Evolutionary conservation across 768 basidiomycete species (phyloP), one percentile per base, ranked within the genome.

Genomic region (Trametes elegans): DNA sequence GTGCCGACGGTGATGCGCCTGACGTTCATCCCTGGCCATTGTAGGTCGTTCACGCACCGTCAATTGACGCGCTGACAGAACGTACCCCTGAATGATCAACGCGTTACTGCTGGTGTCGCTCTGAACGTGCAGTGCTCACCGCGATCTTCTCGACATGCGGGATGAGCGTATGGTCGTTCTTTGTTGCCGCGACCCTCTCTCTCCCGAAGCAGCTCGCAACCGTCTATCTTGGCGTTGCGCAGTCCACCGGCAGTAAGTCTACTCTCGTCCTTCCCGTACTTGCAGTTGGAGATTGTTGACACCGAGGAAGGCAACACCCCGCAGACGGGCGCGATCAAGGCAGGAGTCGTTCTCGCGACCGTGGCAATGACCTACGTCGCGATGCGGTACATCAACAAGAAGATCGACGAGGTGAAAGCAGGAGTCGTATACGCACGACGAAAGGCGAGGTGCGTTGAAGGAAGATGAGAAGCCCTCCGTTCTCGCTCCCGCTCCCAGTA

Each of bases 141-240:
- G 88, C 85, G 36, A 77, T 93, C 2, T 92, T 93, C 63, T 80
- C 90, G 7, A 84, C 91, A 2, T 92, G 90, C 64, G 93, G 93
- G 39, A 90, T 94, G 85, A 74, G 74, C 53, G 83, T 93, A 57
- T 70, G 84, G 61, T 74, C 82, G 21, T 95, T 93, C 68, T 73
- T 81, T 43, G 53, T 88, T 8, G 90, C 92, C 26, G 86, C 91
- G 9, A 70, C 90, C 59, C 71, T 92, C 21, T 88, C 89, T 24
- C 70, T 90, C 66, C 92, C 92, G 6, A 93, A 93, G 65, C 92
- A 95, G 69, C 85, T 97, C 62, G 81, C 91, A 59, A 89, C 87
- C 10, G 93, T 96, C 10, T 96, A 95, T 66, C 78, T 95, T 9
- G 93, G 93, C 29, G 90, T 38, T 32, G 36, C 49, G 36, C 36